Evolutionary conservation across 1,284 basidiomycete genomes (phyloP).

Genomic region (Apiotrichum gracile): DNA sequence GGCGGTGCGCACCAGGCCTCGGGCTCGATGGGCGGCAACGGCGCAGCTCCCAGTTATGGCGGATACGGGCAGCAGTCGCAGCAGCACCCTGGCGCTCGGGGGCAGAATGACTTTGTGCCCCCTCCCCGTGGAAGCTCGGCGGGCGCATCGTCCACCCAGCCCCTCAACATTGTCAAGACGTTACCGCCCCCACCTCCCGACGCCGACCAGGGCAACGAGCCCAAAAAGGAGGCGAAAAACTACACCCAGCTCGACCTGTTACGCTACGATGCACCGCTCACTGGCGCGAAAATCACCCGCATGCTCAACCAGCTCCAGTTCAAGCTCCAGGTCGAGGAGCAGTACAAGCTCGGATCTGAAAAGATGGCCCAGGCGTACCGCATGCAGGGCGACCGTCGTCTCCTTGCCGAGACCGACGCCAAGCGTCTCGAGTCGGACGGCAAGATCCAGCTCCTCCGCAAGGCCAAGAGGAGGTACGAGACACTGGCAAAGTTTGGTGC

Average conservation of each 20-base stretch:
- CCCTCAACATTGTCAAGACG: not conserved
- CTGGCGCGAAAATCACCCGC: slow-evolving; percentile 90
- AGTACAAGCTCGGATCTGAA: slow-evolving; percentile 97
- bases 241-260: slow-evolving; percentile 65
- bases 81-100: not conserved
- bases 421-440: slow-evolving; percentile 91
- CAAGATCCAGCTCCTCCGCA: slow-evolving; percentile 88
- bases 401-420: slow-evolving; percentile 81
- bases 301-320: slow-evolving; percentile 99
- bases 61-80: not conserved
- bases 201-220: slow-evolving; percentile 11
- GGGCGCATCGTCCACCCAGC: not conserved
- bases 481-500: slow-evolving; percentile 88
- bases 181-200: slow-evolving; percentile 8
- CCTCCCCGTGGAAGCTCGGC: not conserved
- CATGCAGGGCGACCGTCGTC: slow-evolving; percentile 92
- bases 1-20: not conserved
- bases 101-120: not conserved
- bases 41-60: too few relatives aligned
- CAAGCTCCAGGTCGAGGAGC: slow-evolving; percentile 96
- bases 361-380: slow-evolving; percentile 96
- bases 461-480: slow-evolving; percentile 93
- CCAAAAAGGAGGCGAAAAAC: too few relatives aligned
- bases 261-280: slow-evolving; percentile 95
- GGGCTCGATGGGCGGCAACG: not conserved